phyloP scores from a whole-genome alignment of 1,139 yeast genomes.

The Scheffersomyces stambukii region DNA sequence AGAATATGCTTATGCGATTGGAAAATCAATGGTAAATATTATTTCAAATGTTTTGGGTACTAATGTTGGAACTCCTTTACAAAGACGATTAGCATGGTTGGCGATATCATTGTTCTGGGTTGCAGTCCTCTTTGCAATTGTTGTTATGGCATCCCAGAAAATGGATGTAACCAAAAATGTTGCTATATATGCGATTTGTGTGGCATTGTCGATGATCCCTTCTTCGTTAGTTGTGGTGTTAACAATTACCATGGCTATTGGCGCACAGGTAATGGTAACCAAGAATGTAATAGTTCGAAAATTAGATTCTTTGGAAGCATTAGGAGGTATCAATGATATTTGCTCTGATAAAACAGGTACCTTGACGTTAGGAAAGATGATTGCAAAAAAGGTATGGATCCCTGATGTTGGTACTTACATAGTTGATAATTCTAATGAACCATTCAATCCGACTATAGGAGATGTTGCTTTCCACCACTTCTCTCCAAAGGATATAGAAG shows the following conservation, averaged over 20 bases:
- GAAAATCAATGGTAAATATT: constrained; percentile 35
- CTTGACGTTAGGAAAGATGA: constrained; percentile 76
- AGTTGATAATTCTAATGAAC: constrained; percentile 59
- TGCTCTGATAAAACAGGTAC: constrained; percentile 86
- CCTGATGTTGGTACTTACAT: constrained; percentile 70
- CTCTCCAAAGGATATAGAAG: constrained; percentile 40
- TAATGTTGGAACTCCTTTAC: constrained; percentile 74
- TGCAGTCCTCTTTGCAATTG: constrained; percentile 73
- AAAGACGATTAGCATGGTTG: constrained; percentile 61
- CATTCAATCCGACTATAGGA: constrained; percentile 73
- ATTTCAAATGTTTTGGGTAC: constrained; percentile 71
- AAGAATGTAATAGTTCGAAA: constrained; percentile 74
- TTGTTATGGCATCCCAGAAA: constrained; percentile 76
- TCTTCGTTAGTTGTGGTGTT: constrained; percentile 76
- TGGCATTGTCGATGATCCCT: constrained; percentile 80
- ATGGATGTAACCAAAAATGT: constrained; percentile 65
- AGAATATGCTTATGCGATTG: constrained; percentile 48
- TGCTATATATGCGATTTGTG: constrained; percentile 80
- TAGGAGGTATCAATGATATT: constrained; percentile 77
- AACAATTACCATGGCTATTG: constrained; percentile 84
- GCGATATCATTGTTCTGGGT: constrained; percentile 66
- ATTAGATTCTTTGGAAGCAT: constrained; percentile 73
- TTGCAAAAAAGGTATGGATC: constrained; percentile 68
- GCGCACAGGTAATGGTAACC: constrained; percentile 72
- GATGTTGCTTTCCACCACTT: constrained; percentile 36